These are phyloP conservation scores for Hypoxylon sp. DNA, from an alignment of 2,329 filamentous ascomycete species.

Conservation along the genomic window DNA sequence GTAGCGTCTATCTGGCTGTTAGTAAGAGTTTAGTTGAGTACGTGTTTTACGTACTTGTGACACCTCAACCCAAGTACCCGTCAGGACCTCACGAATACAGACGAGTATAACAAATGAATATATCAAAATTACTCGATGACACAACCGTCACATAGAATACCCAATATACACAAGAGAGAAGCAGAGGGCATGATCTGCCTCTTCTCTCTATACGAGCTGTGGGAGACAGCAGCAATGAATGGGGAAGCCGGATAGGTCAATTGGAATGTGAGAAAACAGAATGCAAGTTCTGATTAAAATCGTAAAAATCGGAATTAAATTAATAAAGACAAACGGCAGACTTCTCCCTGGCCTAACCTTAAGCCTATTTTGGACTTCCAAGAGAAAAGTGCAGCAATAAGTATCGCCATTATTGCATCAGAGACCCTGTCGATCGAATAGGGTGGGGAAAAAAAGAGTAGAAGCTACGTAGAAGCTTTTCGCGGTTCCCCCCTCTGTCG, in stretches of 20 bases:
- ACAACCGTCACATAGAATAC: too few relatives aligned
- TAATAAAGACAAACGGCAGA: constrained; percentile 14
- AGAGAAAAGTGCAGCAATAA: constrained; percentile 25
- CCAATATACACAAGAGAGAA: constrained; percentile 29
- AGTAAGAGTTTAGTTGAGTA: too few relatives aligned
- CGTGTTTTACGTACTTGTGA: too few relatives aligned
- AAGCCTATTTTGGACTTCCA: constrained; percentile 24
- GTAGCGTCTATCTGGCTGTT: too few relatives aligned
- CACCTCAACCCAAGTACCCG: too few relatives aligned
- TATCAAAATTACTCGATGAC: too few relatives aligned
- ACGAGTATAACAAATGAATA: too few relatives aligned
- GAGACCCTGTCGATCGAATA: constrained; percentile 30
- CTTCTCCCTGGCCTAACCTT: constrained; percentile 16
- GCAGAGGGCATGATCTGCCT: constrained; percentile 13
- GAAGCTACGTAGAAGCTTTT: too few relatives aligned
- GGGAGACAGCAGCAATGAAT: constrained; percentile 7
- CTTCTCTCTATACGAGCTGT: constrained; percentile 7
- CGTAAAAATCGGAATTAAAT: too few relatives aligned
- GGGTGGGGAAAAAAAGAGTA: constrained; percentile 28
- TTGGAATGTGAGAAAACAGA: constrained; percentile 30
- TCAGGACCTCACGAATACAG: too few relatives aligned
- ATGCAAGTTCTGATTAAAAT: constrained; percentile 14
- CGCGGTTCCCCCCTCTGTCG: constrained; percentile 17
- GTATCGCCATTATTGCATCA: constrained; percentile 36
- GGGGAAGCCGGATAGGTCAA: constrained; percentile 30